phyloP scores from a whole-genome alignment of 257 asterid genomes.

The Solanum megistacrolobum region DNA sequence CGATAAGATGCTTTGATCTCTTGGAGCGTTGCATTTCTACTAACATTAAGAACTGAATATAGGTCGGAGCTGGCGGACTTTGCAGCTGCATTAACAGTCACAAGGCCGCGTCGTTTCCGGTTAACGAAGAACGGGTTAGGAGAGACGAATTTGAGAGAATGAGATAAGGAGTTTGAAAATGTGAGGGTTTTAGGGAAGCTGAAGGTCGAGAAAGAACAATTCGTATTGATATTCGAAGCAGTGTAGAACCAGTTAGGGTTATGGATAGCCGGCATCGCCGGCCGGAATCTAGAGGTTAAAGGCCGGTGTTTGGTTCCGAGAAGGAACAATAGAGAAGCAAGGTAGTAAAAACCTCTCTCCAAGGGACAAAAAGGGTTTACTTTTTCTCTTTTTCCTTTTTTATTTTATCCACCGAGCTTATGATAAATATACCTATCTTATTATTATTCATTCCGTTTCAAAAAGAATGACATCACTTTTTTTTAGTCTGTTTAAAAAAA shows the following conservation, averaged over 20 bases:
- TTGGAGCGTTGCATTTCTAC: conserved; percentile 67
- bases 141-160: neutral
- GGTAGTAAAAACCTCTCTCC: neutral
- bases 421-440: no score
- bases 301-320: neutral
- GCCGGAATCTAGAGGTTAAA: neutral
- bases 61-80: conserved; percentile 37
- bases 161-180: conserved; percentile 3
- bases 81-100: conserved; percentile 25
- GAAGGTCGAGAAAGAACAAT: neutral
- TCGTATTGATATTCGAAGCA: neutral
- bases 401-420: neutral
- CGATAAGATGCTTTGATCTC: conserved; percentile 88
- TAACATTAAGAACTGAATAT: conserved; percentile 70
- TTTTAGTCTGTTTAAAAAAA: no score
- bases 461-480: no score
- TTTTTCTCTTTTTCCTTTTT: no score
- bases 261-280: neutral
- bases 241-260: neutral
- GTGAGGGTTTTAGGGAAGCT: conserved; percentile 5
- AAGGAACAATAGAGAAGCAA: neutral
- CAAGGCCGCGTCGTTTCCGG: conserved; percentile 35
- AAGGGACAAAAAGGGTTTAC: neutral
- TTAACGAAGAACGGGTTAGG: neutral
- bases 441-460: no score